Base-by-base conservation (phyloP, 345 rosid species). In the Euclidium syriacum region DNA sequence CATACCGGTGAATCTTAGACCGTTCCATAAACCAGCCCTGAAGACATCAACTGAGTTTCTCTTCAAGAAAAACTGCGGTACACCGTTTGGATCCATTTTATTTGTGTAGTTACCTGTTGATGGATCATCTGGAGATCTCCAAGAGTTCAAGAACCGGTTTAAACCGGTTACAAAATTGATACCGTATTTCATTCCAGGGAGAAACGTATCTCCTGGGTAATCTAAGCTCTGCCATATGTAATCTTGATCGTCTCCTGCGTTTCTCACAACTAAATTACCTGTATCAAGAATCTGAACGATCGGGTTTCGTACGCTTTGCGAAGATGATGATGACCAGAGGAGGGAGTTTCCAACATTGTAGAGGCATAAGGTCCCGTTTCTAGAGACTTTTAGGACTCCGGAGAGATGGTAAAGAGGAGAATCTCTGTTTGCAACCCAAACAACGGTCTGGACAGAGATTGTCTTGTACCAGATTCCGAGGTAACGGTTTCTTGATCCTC, bases 151-250 rank as follows among this genome's bases (percentile, higher is more conserved):
- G 70, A 65, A 75, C 70, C 89, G 66, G 54, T 86, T 64, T 0
- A 82, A 18, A 23, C 81, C 85, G 7, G 75, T 68, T 24, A 29
- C 33, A 2, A 82, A 71, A 76, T 89, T 80, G 78, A 89, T 81
- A 5, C 97, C 98, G 0, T 89, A 63, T 49, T 87, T 92, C 96
- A 87, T 82, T 5, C 57, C 88, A 0, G 97, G 86, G 58, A 92
- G 66, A 66, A 92, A 56, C 42, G 87, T 85, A 57, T 89, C 91
- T 6, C 88, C 85, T 1, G 96, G 98, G 27, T 70, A 68, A 74
- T 92, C 96, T 22, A 89, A 89, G 63, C 96, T 88, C 66, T 87
- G 96, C 97, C 97, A 92, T 7, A 87, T 53, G 58, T 66, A 73
- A 67, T 67, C 44, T 33, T 62, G 61, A 46, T 55, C 29, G 47